phyloP scores from a whole-genome alignment of 192 early-diverging fungal genomes.

The Funneliformis geosporum region DNA sequence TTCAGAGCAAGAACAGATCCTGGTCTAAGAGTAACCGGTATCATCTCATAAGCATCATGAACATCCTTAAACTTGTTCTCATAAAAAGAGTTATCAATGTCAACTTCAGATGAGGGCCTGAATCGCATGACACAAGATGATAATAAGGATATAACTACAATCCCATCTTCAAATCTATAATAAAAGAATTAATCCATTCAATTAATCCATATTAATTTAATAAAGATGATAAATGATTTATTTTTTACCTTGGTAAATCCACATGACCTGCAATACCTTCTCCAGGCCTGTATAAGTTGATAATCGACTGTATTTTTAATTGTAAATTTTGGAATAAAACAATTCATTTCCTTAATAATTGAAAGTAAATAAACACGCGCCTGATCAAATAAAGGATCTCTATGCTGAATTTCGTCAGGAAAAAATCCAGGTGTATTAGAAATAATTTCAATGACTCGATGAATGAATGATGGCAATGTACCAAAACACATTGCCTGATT shows the following conservation, averaged over 20 bases:
- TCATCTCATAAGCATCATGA: not conserved
- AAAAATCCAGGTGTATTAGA: slow-evolving; percentile 26
- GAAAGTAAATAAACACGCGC: slow-evolving; percentile 9
- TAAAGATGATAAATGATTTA: not conserved
- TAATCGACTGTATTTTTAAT: slow-evolving; percentile 24
- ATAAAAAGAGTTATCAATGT: not conserved
- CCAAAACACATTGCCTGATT: slow-evolving; percentile 52
- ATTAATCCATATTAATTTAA: not conserved
- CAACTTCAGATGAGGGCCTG: slow-evolving; percentile 26
- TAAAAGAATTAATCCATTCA: not conserved
- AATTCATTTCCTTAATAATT: not conserved
- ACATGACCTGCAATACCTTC: slow-evolving; percentile 46
- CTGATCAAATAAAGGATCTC: slow-evolving; percentile 47
- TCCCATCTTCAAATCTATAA: slow-evolving; percentile 46
- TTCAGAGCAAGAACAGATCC: slow-evolving; percentile 39
- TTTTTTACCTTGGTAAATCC: slow-evolving; percentile 38
- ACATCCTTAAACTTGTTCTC: not conserved
- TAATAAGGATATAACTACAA: slow-evolving; percentile 42
- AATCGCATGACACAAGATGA: slow-evolving; percentile 46
- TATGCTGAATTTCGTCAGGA: slow-evolving; percentile 19
- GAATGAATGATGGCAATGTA: slow-evolving; percentile 33
- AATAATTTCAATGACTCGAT: slow-evolving; percentile 2
- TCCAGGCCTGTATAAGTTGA: slow-evolving; percentile 45
- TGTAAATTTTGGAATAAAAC: not conserved
- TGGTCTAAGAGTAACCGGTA: slow-evolving; percentile 38